These are phyloP conservation scores for Trichoderma koningii DNA, from an alignment of 2,329 filamentous ascomycete species.

Conservation along the genomic window DNA sequence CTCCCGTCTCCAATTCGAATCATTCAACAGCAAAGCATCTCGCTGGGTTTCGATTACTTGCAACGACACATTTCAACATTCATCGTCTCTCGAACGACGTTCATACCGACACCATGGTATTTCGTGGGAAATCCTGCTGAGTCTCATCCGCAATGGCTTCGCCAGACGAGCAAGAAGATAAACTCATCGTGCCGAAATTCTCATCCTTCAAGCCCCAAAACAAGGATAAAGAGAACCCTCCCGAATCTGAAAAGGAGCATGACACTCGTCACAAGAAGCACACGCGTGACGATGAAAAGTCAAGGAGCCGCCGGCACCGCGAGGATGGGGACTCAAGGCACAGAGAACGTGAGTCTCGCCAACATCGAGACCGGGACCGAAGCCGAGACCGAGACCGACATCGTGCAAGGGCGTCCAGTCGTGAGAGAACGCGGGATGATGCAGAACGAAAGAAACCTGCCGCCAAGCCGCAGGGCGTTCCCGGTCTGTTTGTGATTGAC, in stretches of 20 bases:
- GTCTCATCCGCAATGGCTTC: conserved; percentile 15
- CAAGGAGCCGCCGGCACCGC: conserved; percentile 20
- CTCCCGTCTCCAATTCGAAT: neutral
- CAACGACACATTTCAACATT: neutral
- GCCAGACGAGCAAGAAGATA: conserved; percentile 9
- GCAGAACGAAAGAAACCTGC: conserved; percentile 15
- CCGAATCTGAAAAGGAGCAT: conserved; percentile 24
- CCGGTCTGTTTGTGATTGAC: conserved; percentile 62
- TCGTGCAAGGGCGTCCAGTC: conserved; percentile 18
- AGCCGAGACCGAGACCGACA: neutral
- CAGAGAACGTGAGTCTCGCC: conserved; percentile 30
- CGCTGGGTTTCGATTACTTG: neutral
- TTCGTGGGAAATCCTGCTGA: conserved; percentile 1
- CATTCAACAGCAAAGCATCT: neutral
- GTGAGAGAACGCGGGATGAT: conserved; percentile 10
- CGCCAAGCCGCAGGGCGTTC: conserved; percentile 24
- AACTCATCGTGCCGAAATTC: conserved; percentile 61
- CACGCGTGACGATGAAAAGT: conserved; percentile 27
- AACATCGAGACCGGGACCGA: conserved; percentile 10
- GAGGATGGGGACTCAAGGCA: conserved; percentile 29
- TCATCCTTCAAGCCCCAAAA: conserved; percentile 64
- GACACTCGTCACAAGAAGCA: conserved; percentile 27
- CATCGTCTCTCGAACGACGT: neutral
- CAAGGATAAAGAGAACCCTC: conserved; percentile 40
- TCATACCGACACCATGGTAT: conserved; percentile 4